phyloP scores from a whole-genome alignment of 495 filamentous ascomycete species.

The Trichodelitschia bisporula region DNA sequence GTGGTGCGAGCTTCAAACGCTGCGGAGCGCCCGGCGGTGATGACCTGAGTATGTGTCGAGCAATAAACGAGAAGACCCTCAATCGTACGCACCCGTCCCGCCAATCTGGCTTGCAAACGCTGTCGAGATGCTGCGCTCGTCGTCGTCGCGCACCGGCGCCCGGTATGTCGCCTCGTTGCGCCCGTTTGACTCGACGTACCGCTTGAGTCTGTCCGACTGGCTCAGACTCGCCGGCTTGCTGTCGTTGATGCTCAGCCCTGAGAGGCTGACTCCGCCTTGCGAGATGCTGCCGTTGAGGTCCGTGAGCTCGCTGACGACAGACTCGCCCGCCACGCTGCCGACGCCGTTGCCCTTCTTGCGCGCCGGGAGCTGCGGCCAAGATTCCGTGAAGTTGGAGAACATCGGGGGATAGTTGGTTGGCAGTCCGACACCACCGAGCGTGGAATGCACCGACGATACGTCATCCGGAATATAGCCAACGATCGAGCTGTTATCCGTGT shows the following conservation, averaged over 20 bases:
- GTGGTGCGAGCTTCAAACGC: too few species aligned
- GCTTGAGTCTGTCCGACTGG: slow-evolving; percentile 62
- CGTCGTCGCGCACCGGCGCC: slow-evolving; percentile 38
- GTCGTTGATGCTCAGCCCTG: slow-evolving; percentile 56
- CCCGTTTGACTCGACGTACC: slow-evolving; percentile 66
- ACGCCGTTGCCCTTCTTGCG: slow-evolving; percentile 27
- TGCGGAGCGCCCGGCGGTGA: too few species aligned
- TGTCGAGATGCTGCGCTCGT: slow-evolving; percentile 83
- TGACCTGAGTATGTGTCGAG: too few species aligned
- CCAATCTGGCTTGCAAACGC: slow-evolving; percentile 90
- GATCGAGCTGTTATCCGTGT: slow-evolving; percentile 65
- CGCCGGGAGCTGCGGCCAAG: slow-evolving; percentile 63
- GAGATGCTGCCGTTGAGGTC: slow-evolving; percentile 46
- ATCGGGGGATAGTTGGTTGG: slow-evolving; percentile 74
- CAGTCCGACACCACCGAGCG: slow-evolving; percentile 50
- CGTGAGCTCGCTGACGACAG: slow-evolving; percentile 64
- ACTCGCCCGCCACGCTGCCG: slow-evolving; percentile 63
- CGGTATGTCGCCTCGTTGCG: slow-evolving; percentile 24
- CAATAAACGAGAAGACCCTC: too few species aligned
- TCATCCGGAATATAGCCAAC: slow-evolving; percentile 92
- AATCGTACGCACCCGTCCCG: slow-evolving; percentile 64
- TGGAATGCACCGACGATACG: slow-evolving; percentile 86
- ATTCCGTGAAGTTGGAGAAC: slow-evolving; percentile 80
- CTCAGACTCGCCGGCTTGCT: slow-evolving; percentile 58
- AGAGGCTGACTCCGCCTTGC: slow-evolving; percentile 68